These are phyloP conservation scores for Lonicera japonica DNA, from an alignment of 129 eudicot genomes.

Conservation along the genomic window DNA sequence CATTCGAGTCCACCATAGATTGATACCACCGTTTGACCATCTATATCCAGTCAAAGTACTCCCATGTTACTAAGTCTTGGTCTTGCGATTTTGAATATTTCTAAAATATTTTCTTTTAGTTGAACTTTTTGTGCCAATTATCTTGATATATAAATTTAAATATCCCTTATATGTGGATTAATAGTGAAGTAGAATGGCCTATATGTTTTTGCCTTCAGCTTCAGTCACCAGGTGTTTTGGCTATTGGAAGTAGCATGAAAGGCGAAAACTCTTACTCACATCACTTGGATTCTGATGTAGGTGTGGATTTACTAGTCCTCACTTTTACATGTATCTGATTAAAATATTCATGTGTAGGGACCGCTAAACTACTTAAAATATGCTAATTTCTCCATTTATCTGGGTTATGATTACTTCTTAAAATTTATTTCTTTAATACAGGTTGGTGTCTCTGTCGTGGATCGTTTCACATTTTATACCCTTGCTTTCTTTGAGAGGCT, in stretches of 20 bases:
- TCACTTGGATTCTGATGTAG: slow-evolving; percentile 97
- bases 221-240: slow-evolving; percentile 94
- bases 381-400: not conserved
- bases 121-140: not conserved
- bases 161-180: slow-evolving; percentile 1
- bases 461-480: slow-evolving; percentile 89
- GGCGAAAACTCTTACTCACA: slow-evolving; percentile 99
- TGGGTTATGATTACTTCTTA: not conserved
- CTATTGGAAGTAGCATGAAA: slow-evolving; percentile 99
- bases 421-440: slow-evolving; percentile 20
- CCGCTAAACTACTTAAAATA: no score
- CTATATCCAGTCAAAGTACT: no score
- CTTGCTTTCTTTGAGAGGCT: slow-evolving; percentile 96
- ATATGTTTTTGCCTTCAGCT: slow-evolving; percentile 42
- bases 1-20: no score
- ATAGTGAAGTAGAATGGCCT: not conserved
- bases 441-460: slow-evolving; percentile 99
- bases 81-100: no score
- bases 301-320: slow-evolving; percentile 10
- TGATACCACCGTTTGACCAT: no score
- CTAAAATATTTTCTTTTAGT: no score
- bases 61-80: no score
- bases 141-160: not conserved
- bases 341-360: no score
- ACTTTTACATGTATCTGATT: not conserved